Conservation (phyloP, 2,329 filamentous ascomycete genomes). For the Fusarium brevicatenulatum region DNA sequence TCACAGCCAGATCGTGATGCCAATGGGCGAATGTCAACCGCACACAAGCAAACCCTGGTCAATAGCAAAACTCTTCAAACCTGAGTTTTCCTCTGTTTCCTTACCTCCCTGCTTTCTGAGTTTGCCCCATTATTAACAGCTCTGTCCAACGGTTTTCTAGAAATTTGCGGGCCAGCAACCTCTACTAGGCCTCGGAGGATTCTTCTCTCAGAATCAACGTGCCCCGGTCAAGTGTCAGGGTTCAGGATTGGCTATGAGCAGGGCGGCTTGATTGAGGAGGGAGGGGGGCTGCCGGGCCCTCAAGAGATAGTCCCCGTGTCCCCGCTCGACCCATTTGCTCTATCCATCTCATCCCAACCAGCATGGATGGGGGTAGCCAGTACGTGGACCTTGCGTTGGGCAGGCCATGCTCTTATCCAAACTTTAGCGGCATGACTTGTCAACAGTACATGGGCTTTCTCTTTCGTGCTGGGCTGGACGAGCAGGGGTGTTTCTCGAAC, state of each 20-base stretch:
- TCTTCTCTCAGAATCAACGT: constrained; percentile 45
- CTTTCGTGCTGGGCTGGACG: constrained; percentile 33
- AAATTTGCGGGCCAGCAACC: constrained; percentile 46
- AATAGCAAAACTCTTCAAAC: constrained; percentile 42
- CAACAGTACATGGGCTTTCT: constrained; percentile 43
- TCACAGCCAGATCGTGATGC: constrained; percentile 16
- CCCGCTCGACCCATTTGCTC: constrained; percentile 45
- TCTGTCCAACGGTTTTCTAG: constrained; percentile 48
- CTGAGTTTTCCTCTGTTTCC: constrained; percentile 42
- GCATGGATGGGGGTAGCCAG: constrained; percentile 38
- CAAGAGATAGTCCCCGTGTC: constrained; percentile 45
- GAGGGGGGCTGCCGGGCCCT: constrained; percentile 45
- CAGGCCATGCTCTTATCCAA: constrained; percentile 37
- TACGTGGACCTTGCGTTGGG: constrained; percentile 37
- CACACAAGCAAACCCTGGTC: constrained; percentile 34
- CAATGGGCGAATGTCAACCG: constrained; percentile 16
- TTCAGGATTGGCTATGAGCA: constrained; percentile 39
- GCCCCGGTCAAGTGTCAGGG: constrained; percentile 41
- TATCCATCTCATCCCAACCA: constrained; percentile 43
- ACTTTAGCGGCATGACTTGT: constrained; percentile 41
- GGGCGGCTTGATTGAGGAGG: constrained; percentile 39
- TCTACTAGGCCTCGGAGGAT: constrained; percentile 46
- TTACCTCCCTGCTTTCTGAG: constrained; percentile 34
- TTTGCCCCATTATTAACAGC: constrained; percentile 36
- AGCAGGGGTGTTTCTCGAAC: constrained; percentile 44